phyloP scores from a whole-genome alignment of 2,329 filamentous ascomycete genomes.

The Fusarium sp. region DNA sequence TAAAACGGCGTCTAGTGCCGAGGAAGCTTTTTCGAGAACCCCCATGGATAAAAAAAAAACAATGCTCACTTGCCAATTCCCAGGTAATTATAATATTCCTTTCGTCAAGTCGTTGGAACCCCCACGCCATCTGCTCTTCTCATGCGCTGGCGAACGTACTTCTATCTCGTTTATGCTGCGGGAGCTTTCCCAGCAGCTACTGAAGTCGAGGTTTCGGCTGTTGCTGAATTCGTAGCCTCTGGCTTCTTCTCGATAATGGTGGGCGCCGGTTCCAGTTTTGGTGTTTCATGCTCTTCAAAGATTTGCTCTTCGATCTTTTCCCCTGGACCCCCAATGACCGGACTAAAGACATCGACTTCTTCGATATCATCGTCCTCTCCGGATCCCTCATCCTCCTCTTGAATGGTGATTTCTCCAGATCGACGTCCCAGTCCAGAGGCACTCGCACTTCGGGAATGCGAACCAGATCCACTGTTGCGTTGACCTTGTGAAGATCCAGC shows the following conservation, averaged over 20 bases:
- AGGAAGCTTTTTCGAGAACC: conserved; percentile 22
- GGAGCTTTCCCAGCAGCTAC: conserved; percentile 27
- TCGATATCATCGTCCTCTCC: conserved; percentile 61
- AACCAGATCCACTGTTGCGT: conserved; percentile 51
- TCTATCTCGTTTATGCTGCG: conserved; percentile 3
- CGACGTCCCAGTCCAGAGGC: conserved; percentile 72
- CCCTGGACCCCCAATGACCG: conserved; percentile 58
- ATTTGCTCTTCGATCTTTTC: conserved; percentile 62
- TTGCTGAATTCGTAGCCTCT: conserved; percentile 1
- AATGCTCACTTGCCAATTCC: conserved; percentile 18
- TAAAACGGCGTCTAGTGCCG: conserved; percentile 21
- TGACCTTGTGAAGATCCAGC: conserved; percentile 53
- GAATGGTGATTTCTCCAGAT: conserved; percentile 81
- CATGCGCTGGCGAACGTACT: not conserved
- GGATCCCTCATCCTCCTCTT: conserved; percentile 71
- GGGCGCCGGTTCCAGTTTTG: conserved; percentile 30
- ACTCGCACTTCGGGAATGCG: conserved; percentile 70
- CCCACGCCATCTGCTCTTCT: conserved; percentile 4
- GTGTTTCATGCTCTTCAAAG: conserved; percentile 55
- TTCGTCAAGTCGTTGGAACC: conserved; percentile 44
- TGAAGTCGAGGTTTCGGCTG: conserved; percentile 7
- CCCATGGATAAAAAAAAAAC: conserved; percentile 17
- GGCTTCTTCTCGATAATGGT: conserved; percentile 28
- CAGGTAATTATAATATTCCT: conserved; percentile 36
- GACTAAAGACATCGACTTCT: conserved; percentile 70